Conservation (phyloP, 768 basidiomycete genomes). For the Stropharia rugosoannulata region DNA sequence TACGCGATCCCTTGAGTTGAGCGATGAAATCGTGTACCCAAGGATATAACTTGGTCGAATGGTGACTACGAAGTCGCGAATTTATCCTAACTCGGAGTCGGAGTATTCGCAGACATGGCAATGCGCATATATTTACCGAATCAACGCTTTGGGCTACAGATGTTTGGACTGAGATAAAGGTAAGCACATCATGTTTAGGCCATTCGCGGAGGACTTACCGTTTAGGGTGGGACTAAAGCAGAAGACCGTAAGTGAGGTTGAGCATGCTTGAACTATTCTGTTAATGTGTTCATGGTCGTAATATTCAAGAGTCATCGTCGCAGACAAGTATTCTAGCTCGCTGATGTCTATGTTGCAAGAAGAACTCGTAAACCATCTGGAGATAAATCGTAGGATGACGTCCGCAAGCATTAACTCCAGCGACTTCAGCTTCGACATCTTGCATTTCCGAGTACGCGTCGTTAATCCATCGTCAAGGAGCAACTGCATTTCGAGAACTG, state of each 20-base stretch:
- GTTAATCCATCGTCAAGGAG: background rate
- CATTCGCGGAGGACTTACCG: background rate
- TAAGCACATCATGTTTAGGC: background rate
- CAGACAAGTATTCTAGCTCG: background rate
- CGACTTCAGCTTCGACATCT: background rate
- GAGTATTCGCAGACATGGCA: background rate
- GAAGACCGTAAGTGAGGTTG: constrained; percentile 1
- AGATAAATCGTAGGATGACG: constrained; percentile 2
- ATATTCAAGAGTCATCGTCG: constrained; percentile 11
- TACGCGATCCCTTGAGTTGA: background rate
- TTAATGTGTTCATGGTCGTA: constrained; percentile 6
- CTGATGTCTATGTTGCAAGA: background rate
- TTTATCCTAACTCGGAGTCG: background rate
- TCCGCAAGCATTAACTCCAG: constrained; percentile 2
- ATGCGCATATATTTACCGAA: background rate
- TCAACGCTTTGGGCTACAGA: background rate
- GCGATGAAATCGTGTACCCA: background rate
- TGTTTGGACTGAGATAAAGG: background rate
- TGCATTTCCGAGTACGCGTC: background rate
- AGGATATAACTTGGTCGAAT: background rate
- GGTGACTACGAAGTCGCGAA: background rate
- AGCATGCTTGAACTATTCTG: constrained; percentile 1
- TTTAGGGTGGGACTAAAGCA: constrained; percentile 7
- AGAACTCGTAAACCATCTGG: constrained; percentile 1
- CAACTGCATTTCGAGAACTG: background rate